Conservation (phyloP, 176 grass and related monocot genomes). For the Oryza rufipogon region DNA sequence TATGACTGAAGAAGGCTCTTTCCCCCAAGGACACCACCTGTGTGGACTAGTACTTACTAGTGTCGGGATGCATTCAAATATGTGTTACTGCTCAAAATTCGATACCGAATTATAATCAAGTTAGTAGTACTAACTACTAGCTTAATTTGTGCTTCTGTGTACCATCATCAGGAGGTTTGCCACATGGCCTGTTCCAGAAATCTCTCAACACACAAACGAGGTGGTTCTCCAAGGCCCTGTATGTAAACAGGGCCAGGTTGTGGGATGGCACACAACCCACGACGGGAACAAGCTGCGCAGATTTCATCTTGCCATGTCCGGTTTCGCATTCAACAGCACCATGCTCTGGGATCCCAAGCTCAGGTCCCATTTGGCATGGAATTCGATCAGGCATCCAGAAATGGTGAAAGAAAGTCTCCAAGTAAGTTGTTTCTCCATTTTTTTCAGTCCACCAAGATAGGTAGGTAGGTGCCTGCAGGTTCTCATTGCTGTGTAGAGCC, state of each 20-base stretch:
- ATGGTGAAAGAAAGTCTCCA: slow-evolving; percentile 77
- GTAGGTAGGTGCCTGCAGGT: neutral
- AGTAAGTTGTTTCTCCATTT: slow-evolving; percentile 38
- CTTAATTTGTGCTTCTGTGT: neutral
- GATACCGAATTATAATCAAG: neutral
- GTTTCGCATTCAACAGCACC: slow-evolving; percentile 97
- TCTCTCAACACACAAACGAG: slow-evolving; percentile 57
- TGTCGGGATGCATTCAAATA: neutral
- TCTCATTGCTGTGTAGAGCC: neutral
- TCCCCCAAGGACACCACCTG: neutral
- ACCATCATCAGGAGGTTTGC: slow-evolving; percentile 74
- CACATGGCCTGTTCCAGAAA: slow-evolving; percentile 90
- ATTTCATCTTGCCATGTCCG: slow-evolving; percentile 96
- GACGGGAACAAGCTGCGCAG: slow-evolving; percentile 75
- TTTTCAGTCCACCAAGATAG: neutral
- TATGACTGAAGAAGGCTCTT: neutral
- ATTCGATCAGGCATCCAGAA: slow-evolving; percentile 84
- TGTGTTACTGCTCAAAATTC: neutral
- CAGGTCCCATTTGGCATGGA: slow-evolving; percentile 72
- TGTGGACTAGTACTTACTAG: neutral
- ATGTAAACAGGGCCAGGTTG: slow-evolving; percentile 75
- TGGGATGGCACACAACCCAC: slow-evolving; percentile 87
- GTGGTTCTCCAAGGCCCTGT: slow-evolving; percentile 82
- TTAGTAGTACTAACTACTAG: slow-evolving; percentile 24
- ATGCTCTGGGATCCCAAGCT: slow-evolving; percentile 90